Percentiles rank a stretch among this genome's conserved stretches.
Evolutionary conservation across 192 early-diverging fungal species (phyloP).

Genomic region (Mortierella hygrophila): DNA sequence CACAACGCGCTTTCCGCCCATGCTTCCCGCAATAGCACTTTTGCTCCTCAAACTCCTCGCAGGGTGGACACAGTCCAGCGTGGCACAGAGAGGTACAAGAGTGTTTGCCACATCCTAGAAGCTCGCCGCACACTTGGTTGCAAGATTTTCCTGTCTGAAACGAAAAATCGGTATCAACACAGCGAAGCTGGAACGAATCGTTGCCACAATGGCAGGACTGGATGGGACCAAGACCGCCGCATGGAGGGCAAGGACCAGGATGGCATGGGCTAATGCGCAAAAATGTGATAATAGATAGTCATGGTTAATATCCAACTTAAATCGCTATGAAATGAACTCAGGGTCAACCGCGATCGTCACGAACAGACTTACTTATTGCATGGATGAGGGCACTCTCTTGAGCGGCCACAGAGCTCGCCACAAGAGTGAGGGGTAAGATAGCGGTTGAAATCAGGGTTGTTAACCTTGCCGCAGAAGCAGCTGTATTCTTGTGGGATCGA

Average conservation of each 20-base stretch:
- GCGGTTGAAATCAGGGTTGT: conserved; percentile 75
- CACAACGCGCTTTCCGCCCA: conserved; percentile 69
- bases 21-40: conserved; percentile 79
- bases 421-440: conserved; percentile 88
- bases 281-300: neutral
- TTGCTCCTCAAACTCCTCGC: conserved; percentile 66
- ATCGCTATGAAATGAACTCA: neutral
- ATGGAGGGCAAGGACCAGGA: conserved; percentile 95
- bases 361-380: conserved; percentile 72
- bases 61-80: conserved; percentile 76
- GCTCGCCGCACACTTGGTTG: conserved; percentile 73
- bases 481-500: conserved; percentile 79
- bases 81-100: conserved; percentile 76
- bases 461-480: conserved; percentile 89
- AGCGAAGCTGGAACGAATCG: conserved; percentile 73
- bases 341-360: neutral
- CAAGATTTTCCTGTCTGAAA: conserved; percentile 75
- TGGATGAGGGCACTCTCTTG: conserved; percentile 78
- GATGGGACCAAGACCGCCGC: conserved; percentile 81
- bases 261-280: conserved; percentile 76
- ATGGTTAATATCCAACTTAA: neutral
- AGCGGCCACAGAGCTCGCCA: conserved; percentile 79
- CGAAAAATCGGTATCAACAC: conserved; percentile 78
- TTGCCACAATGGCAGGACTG: conserved; percentile 90
- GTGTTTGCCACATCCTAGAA: conserved; percentile 81